A percentile compares a stretch with the other conserved stretches of the same genome.
Conservation (phyloP, 495 filamentous ascomycete genomes). For the Polyplosphaeria fusca region DNA sequence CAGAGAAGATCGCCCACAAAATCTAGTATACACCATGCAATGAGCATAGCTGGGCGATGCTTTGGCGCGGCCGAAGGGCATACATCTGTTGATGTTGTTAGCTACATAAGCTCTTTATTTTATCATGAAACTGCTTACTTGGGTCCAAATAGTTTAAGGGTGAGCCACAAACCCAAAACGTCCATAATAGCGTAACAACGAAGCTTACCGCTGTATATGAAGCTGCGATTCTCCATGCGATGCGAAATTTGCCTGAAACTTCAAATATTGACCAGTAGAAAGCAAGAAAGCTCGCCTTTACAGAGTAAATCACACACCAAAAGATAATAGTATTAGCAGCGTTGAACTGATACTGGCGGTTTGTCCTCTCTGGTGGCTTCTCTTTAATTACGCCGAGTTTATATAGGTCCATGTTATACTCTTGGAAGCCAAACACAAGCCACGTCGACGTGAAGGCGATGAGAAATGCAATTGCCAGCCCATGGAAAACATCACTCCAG, state of each 20-base stretch:
- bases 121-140: not conserved
- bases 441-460: not conserved
- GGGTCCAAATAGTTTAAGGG: not conserved
- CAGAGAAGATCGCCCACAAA: not conserved
- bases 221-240: not conserved
- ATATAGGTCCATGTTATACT: not conserved
- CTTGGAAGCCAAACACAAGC: not conserved
- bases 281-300: constrained; percentile 50
- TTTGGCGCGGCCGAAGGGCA: not conserved
- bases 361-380: not conserved
- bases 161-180: not conserved
- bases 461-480: not conserved
- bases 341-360: not conserved
- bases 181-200: not conserved
- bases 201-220: not conserved
- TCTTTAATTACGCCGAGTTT: not conserved
- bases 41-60: not conserved
- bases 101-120: not conserved
- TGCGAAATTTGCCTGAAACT: constrained; percentile 1
- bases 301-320: constrained; percentile 49
- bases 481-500: constrained; percentile 10
- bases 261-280: constrained; percentile 48
- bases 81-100: too few species aligned
- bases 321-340: constrained; percentile 37
- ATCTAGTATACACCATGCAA: not conserved